These are phyloP conservation scores for Fusarium denticulatum DNA, from an alignment of 2,329 filamentous ascomycete species.

Conservation along the genomic window DNA sequence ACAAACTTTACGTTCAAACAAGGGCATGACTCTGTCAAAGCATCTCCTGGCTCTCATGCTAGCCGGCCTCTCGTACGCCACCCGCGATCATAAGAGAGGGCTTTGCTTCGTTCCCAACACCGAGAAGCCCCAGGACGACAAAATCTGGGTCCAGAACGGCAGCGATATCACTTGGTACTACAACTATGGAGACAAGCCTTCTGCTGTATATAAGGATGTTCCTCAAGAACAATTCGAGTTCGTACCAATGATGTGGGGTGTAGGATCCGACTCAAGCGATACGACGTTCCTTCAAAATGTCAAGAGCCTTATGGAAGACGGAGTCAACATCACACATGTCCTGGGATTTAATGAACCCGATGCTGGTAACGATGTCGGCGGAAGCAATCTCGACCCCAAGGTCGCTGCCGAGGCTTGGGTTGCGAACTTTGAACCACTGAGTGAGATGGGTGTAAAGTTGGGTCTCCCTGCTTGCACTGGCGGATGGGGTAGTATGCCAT, in stretches of 20 bases:
- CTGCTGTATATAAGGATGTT: conserved; percentile 58
- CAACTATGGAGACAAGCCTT: conserved; percentile 74
- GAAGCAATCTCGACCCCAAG: conserved; percentile 68
- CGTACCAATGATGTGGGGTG: conserved; percentile 84
- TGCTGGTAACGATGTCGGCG: conserved; percentile 63
- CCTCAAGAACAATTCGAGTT: conserved; percentile 72
- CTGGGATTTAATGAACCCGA: conserved; percentile 87
- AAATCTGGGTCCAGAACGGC: conserved; percentile 67
- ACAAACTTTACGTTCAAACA: background rate
- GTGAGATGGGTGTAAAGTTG: conserved; percentile 70
- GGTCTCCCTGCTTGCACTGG: conserved; percentile 78
- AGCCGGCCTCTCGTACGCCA: conserved; percentile 40
- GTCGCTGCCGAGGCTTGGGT: conserved; percentile 76
- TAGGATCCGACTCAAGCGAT: conserved; percentile 57
- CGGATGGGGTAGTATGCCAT: conserved; percentile 66
- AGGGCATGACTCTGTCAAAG: conserved; percentile 20
- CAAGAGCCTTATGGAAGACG: conserved; percentile 59
- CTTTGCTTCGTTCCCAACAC: conserved; percentile 73
- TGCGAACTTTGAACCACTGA: conserved; percentile 75
- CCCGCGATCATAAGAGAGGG: conserved; percentile 69
- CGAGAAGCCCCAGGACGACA: conserved; percentile 68
- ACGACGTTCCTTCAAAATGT: conserved; percentile 71
- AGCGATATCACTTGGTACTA: conserved; percentile 84
- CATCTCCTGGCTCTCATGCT: conserved; percentile 34
- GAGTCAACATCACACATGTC: conserved; percentile 71